Evolutionary conservation across 2,329 filamentous ascomycete species (phyloP), one percentile per base, ranked within the genome.

Genomic region (Sarocladiaceae sp.): DNA sequence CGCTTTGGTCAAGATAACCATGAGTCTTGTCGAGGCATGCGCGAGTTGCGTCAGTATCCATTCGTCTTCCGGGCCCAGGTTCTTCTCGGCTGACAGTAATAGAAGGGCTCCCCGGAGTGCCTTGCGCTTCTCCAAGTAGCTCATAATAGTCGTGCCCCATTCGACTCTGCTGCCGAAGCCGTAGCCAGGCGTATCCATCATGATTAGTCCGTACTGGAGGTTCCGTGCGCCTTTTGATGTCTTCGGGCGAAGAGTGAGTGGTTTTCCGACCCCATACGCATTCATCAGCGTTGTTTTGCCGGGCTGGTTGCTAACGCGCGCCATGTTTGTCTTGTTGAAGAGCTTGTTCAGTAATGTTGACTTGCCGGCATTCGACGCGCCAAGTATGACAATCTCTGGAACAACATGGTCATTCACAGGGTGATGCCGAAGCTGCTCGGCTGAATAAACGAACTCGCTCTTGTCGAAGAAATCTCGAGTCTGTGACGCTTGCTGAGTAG

Each of bases 301-400:
- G 1, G 76, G 72, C 16, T 60, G 63, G 13, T 64, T 59, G 54
- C 73, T 75, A 19, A 74, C 73, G 39, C 68, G 64, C 11, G 76
- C 76, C 5, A 73, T 59, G 19, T 58, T 55, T 19, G 54, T 48
- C 3, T 55, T 51, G 26, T 82, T 82, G 2, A 83, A 78, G 26
- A 95, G 74, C 15, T 85, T 84, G 58, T 95, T 95, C 65, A 95
- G 82, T 53, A 94, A 85, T 13, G 87, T 88, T 2, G 87, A 93
- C 62, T 95, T 95, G 57, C 88, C 88, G 33, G 89, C 88, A 58
- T 95, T 95, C 51, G 88, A 89, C 55, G 90, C 88, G 33, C 88
- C 88, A 29, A 94, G 79, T 35, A 95, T 75, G 58, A 87, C 84
- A 42, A 95, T 76, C 51, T 81, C 77, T 34, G 77, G 77, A 3